Conservation (phyloP, 257 asterid species). For the Solanum tacnaense region DNA sequence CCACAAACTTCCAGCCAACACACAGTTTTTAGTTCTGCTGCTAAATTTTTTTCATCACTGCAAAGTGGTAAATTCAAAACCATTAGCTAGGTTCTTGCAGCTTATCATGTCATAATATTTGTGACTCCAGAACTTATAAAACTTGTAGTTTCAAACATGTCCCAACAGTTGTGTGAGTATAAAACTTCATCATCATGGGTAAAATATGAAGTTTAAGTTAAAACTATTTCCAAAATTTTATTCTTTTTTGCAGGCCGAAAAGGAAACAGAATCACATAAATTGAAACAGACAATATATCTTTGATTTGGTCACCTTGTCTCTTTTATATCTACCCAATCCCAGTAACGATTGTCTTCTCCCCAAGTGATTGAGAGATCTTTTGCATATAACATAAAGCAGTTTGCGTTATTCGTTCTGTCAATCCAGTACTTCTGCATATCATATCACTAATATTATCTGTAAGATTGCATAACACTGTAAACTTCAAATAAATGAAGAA, state of each 20-base stretch:
- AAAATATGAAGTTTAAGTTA: neutral
- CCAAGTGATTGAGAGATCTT: constrained; percentile 61
- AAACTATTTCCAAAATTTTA: neutral
- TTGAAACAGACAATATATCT: neutral
- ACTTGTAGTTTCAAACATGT: neutral
- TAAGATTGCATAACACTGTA: neutral
- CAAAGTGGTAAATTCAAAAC: constrained; percentile 1
- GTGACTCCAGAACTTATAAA: neutral
- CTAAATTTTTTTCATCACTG: constrained; percentile 33
- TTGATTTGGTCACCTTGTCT: neutral
- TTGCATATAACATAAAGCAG: constrained; percentile 59
- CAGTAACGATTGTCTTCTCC: constrained; percentile 41
- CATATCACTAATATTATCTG: neutral
- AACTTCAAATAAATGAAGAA: neutral
- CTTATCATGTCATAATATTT: neutral
- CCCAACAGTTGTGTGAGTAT: too few relatives aligned
- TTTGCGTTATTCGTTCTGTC: constrained; percentile 34
- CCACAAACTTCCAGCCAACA: constrained; percentile 82
- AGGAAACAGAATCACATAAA: neutral
- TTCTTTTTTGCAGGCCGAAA: neutral
- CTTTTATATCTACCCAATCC: constrained; percentile 36
- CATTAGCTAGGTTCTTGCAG: neutral
- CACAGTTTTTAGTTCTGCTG: constrained; percentile 52
- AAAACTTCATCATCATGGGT: neutral
- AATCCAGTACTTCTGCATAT: constrained; percentile 63